Evolutionary conservation across 2,329 filamentous ascomycete genomes (phyloP).

Genomic region (Botrytis cinerea): DNA sequence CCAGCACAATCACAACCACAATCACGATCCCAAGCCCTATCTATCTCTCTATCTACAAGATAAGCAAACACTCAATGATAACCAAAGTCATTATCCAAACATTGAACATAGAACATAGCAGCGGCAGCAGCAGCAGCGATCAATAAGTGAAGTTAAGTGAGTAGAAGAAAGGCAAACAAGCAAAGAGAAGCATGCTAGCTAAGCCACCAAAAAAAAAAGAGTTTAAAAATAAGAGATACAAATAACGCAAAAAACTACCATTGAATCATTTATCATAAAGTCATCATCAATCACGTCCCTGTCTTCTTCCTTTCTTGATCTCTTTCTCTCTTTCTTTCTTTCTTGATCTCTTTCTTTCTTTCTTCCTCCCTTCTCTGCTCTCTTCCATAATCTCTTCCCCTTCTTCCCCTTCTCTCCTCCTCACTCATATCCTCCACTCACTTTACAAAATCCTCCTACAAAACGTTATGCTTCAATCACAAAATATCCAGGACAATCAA

Average conservation of each 20-base stretch:
- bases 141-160: background rate
- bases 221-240: background rate
- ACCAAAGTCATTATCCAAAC: background rate
- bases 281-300: conserved; percentile 21
- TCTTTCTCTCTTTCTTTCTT: background rate
- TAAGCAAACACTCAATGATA: no score
- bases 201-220: no score
- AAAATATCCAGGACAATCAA: conserved; percentile 14
- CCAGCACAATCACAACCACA: background rate
- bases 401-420: background rate
- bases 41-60: background rate
- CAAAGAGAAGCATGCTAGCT: background rate
- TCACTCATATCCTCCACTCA: no score
- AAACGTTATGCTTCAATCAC: background rate
- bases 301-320: background rate
- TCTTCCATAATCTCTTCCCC: no score
- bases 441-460: background rate
- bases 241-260: conserved; percentile 13
- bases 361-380: no score
- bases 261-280: conserved; percentile 24
- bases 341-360: no score
- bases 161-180: background rate
- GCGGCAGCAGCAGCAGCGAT: background rate
- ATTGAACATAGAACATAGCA: background rate
- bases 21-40: background rate